Evolutionary conservation across 768 basidiomycete species (phyloP), one percentile per base, ranked within the genome.

Genomic region (Amanita fuliginea): DNA sequence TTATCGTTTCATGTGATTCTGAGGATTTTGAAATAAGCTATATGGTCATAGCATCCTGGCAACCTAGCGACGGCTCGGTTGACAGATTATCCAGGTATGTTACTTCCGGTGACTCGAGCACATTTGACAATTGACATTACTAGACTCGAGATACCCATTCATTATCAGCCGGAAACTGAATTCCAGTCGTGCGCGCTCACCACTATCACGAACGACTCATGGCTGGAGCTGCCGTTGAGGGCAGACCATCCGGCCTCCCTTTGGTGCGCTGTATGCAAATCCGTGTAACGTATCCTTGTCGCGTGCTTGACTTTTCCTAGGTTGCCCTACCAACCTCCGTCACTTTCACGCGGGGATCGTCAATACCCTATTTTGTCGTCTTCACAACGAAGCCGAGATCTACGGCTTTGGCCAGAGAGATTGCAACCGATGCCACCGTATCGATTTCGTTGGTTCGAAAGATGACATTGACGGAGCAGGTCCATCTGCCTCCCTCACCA

Each of bases 301-400:
- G 8, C 37, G 42, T 28, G 52, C 36, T 32, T 36, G 33, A 39
- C 47, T 59, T 16, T 48, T 34, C 36, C 49, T 44, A 84, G 84
- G 69, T 84, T 18, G 83, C 83, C 46, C 63, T 86, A 26, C 84
- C 84, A 18, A 73, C 72, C 21, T 71, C 76, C 13, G 68, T 76
- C 10, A 74, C 73, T 3, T 85, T 84, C 64, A 70, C 77, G 55
- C 81, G 84, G 24, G 61, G 72, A 21, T 72, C 71, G 14, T 74
- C 73, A n/a, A 74, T 87, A 53, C 77, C 83, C 10, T 86, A 79
- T 57, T 86, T 79, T 56, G 81, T 84, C 46, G 80, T 86, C 24
- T 86, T 86, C 63, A 76, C 77, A 8, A 85, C 85, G 26, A 75
- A 64, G 6, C 76, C 80, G 14, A 69, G 77, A 35, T 81, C 78